Conservation (phyloP, 2,329 filamentous ascomycete genomes). For the Curvularia sp. region DNA sequence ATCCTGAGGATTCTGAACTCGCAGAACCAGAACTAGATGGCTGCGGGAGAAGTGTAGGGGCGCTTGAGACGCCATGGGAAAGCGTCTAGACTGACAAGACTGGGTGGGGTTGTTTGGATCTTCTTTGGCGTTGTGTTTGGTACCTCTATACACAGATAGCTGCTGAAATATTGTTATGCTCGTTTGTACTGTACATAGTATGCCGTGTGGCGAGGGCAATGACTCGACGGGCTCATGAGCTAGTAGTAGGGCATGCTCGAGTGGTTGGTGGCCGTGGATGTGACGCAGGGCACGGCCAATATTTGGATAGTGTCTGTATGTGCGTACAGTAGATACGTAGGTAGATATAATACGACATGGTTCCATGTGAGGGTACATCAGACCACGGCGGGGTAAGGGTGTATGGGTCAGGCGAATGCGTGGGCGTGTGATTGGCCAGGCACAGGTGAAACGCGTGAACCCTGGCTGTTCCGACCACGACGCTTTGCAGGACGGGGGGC, state of each 20-base stretch:
- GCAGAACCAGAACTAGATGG: constrained; percentile 83
- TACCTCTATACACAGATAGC: not conserved
- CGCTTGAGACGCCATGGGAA: not conserved
- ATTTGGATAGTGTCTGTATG: not conserved
- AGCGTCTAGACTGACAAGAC: not conserved
- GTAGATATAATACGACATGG: not conserved
- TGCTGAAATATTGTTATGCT: not conserved
- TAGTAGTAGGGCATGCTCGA: no score
- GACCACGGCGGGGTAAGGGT: constrained; percentile 28
- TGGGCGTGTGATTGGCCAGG: constrained; percentile 21
- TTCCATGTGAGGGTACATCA: constrained; percentile 7
- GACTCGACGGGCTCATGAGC: not conserved
- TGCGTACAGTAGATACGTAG: no score
- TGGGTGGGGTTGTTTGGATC: not conserved
- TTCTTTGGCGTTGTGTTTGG: not conserved
- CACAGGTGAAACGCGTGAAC: constrained; percentile 16
- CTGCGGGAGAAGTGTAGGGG: not conserved
- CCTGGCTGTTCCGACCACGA: constrained; percentile 18
- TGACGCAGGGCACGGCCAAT: not conserved
- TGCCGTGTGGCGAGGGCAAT: not conserved
- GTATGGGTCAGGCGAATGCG: constrained; percentile 18
- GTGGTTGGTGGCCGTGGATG: not conserved
- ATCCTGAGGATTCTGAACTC: constrained; percentile 97
- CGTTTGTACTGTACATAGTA: not conserved
- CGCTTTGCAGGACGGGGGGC: constrained; percentile 25